These are phyloP conservation scores for Tetrapyrgos nigripes DNA, from an alignment of 1,284 basidiomycete species.

Conservation along the genomic window DNA sequence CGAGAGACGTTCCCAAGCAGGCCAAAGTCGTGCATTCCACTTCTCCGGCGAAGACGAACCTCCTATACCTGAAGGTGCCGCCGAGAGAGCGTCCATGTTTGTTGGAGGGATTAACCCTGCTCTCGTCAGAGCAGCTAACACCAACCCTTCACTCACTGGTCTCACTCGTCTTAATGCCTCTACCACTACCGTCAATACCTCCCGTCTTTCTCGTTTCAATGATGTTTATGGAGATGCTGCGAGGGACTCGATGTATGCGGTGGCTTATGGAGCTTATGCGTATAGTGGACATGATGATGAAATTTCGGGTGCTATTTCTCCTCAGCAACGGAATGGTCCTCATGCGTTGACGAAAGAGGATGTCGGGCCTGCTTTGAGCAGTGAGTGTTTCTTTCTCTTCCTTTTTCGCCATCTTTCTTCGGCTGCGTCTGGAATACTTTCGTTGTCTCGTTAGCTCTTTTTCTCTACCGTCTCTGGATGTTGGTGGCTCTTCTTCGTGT, in stretches of 20 bases:
- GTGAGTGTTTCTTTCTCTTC: too few species aligned
- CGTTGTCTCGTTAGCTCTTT: neutral
- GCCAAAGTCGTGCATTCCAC: constrained; percentile 61
- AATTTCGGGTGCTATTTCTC: constrained; percentile 49
- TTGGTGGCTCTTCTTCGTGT: too few species aligned
- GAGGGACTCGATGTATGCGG: constrained; percentile 33
- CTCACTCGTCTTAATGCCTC: constrained; percentile 8
- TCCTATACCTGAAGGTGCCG: constrained; percentile 14
- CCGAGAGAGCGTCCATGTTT: constrained; percentile 7
- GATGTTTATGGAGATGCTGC: constrained; percentile 29
- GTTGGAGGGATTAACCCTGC: constrained; percentile 2
- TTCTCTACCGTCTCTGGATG: too few species aligned
- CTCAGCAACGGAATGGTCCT: constrained; percentile 74
- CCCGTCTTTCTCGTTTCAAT: constrained; percentile 8
- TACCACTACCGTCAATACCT: constrained; percentile 2
- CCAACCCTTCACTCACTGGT: neutral
- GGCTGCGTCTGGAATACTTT: neutral
- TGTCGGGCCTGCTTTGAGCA: constrained; percentile 65
- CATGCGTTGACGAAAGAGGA: constrained; percentile 70
- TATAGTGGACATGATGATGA: too few species aligned
- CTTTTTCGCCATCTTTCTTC: neutral
- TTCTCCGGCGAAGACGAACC: constrained; percentile 45
- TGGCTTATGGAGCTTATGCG: neutral
- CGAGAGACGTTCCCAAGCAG: constrained; percentile 13
- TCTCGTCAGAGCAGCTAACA: neutral